Evolutionary conservation across 2,329 filamentous ascomycete species (phyloP).

Genomic region (Sporothrix pallida): DNA sequence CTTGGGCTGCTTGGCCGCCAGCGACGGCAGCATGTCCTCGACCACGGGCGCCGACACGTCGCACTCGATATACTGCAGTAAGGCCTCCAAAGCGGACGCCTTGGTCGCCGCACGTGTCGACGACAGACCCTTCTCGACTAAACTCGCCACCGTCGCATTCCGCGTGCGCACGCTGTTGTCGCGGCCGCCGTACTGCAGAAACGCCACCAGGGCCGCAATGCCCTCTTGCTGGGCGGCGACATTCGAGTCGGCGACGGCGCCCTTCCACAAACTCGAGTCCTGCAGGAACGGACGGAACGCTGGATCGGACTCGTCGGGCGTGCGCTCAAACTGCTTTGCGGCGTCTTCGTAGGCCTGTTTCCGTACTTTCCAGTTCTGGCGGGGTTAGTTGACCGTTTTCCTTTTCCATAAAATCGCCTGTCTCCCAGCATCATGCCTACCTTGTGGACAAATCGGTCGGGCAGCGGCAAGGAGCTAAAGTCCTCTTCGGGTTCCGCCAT

Average conservation of each 20-base stretch:
- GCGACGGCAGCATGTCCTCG: constrained; percentile 83
- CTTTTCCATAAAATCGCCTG: neutral
- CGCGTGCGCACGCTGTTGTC: constrained; percentile 82
- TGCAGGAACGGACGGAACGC: constrained; percentile 86
- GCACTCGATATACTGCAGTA: constrained; percentile 87
- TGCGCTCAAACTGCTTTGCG: constrained; percentile 81
- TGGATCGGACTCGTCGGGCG: constrained; percentile 83
- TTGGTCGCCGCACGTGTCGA: constrained; percentile 90
- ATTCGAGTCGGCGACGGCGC: constrained; percentile 90
- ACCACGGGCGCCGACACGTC: constrained; percentile 85
- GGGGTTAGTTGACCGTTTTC: constrained; percentile 1
- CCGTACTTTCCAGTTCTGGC: constrained; percentile 90
- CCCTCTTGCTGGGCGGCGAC: constrained; percentile 96
- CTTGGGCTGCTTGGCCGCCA: constrained; percentile 91
- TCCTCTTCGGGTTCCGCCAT: constrained; percentile 89
- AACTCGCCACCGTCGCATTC: constrained; percentile 72
- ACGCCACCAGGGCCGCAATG: constrained; percentile 83
- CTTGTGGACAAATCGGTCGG: constrained; percentile 85
- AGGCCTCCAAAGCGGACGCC: constrained; percentile 80
- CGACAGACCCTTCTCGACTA: constrained; percentile 89
- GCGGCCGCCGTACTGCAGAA: constrained; percentile 86
- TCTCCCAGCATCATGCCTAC: constrained; percentile 46
- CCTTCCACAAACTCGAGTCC: constrained; percentile 88
- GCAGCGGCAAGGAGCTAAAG: constrained; percentile 76
- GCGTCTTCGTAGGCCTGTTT: constrained; percentile 95